A percentile compares a stretch with the other conserved stretches of the same genome.
Evolutionary conservation across 345 rosid species (phyloP).

Genomic region (Populus simonii): DNA sequence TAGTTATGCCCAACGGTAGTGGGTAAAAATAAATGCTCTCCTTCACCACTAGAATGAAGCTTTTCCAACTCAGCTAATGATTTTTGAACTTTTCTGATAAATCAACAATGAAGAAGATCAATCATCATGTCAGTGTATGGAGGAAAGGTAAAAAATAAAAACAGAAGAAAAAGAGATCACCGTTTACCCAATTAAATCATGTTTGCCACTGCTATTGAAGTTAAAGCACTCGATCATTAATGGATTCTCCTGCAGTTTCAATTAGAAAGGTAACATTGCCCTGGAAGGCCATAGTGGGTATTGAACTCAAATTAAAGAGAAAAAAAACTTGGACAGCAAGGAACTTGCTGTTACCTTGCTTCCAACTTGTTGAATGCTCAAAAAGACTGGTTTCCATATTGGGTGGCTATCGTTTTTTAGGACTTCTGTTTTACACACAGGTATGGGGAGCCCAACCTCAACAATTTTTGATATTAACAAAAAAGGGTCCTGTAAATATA

Average conservation of each 20-base stretch:
- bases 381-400: slow-evolving; percentile 67
- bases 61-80: slow-evolving; percentile 76
- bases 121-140: slow-evolving; percentile 9
- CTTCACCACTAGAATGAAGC: slow-evolving; percentile 46
- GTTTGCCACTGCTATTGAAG: slow-evolving; percentile 66
- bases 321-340: not conserved
- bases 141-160: not conserved
- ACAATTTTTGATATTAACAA: slow-evolving; percentile 75
- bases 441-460: slow-evolving; percentile 57
- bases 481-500: slow-evolving; percentile 70
- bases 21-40: slow-evolving; percentile 55
- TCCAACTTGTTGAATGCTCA: slow-evolving; percentile 84
- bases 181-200: slow-evolving; percentile 65
- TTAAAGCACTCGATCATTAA: slow-evolving; percentile 62
- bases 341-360: slow-evolving; percentile 57
- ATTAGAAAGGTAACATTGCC: slow-evolving; percentile 5
- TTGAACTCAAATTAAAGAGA: not conserved
- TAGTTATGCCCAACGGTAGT: slow-evolving; percentile 54
- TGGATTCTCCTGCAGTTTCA: slow-evolving; percentile 54
- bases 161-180: slow-evolving; percentile 9
- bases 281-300: not conserved
- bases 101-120: slow-evolving; percentile 22
- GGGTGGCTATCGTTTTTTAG: slow-evolving; percentile 69
- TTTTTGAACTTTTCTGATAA: slow-evolving; percentile 67
- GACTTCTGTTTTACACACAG: slow-evolving; percentile 89